Conservation (phyloP, 805 yeast species). For the Candida quercuum region DNA sequence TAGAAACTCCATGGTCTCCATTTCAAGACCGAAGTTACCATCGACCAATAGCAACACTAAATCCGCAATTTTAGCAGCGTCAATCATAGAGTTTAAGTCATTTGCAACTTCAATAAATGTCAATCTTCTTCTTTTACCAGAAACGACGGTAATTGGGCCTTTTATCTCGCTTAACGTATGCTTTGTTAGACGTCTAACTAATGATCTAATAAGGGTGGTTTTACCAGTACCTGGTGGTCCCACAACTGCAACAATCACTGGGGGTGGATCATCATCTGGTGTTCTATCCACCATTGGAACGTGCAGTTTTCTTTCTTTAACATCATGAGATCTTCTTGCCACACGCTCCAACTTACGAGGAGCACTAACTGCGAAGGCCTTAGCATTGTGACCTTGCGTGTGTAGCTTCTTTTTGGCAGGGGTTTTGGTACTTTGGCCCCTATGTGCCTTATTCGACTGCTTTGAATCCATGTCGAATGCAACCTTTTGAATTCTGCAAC, state of each 20-base stretch:
- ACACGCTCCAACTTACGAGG: slow-evolving; percentile 83
- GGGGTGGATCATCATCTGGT: slow-evolving; percentile 97
- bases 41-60: slow-evolving; percentile 84
- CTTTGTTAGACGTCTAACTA: slow-evolving; percentile 83
- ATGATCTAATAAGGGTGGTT: slow-evolving; percentile 83
- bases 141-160: slow-evolving; percentile 95
- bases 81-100: slow-evolving; percentile 93
- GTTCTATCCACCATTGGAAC: slow-evolving; percentile 98
- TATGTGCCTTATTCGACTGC: slow-evolving; percentile 79
- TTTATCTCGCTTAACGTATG: slow-evolving; percentile 79
- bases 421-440: slow-evolving; percentile 50
- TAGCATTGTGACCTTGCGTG: slow-evolving; percentile 79
- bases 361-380: slow-evolving; percentile 76
- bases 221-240: slow-evolving; percentile 99
- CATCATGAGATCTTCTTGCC: slow-evolving; percentile 82
- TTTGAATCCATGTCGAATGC: slow-evolving; percentile 32
- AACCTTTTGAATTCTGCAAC: too few relatives aligned
- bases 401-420: slow-evolving; percentile 85
- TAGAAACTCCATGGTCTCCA: slow-evolving; percentile 99
- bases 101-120: slow-evolving; percentile 92
- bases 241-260: slow-evolving; percentile 91
- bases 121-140: slow-evolving; percentile 88
- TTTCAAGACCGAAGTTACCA: slow-evolving; percentile 96
- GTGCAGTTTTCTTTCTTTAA: slow-evolving; percentile 76
- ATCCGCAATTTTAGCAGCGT: slow-evolving; percentile 93